phyloP scores from a whole-genome alignment of 2,329 filamentous ascomycete genomes.

The Fusarium heterosporum region DNA sequence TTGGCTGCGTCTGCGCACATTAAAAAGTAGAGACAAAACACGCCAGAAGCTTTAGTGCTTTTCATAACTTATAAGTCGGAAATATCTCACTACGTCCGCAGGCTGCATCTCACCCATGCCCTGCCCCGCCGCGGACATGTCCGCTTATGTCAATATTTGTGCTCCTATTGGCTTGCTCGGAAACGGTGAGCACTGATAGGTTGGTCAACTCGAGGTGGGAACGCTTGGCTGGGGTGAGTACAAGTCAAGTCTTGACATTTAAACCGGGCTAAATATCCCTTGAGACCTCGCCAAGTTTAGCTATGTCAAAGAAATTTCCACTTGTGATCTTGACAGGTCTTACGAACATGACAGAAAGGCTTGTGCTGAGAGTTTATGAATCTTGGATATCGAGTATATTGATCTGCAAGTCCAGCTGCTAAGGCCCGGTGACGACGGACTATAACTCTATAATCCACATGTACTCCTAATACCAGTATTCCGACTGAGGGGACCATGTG shows the following conservation, averaged over 20 bases:
- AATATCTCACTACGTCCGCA: not conserved
- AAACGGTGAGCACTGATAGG: constrained; percentile 39
- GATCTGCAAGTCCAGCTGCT: constrained; percentile 51
- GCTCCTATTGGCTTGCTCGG: constrained; percentile 37
- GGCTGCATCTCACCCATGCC: constrained; percentile 5
- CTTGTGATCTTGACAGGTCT: constrained; percentile 5
- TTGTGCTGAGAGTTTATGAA: constrained; percentile 51
- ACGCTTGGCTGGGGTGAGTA: not conserved
- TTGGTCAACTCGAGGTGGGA: not conserved
- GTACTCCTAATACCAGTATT: constrained; percentile 57
- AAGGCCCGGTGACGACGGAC: rapidly evolving
- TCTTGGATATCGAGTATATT: constrained; percentile 58
- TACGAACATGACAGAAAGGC: constrained; percentile 28
- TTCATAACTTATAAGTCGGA: constrained; percentile 23
- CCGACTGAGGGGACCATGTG: constrained; percentile 61
- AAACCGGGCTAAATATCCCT: not conserved
- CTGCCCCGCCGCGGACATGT: constrained; percentile 20
- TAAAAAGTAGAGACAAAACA: not conserved
- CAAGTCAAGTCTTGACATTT: not conserved
- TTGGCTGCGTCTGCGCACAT: constrained; percentile 23
- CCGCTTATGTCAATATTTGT: constrained; percentile 9
- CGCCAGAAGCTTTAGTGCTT: not conserved
- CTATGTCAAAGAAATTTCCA: constrained; percentile 23
- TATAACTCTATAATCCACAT: constrained; percentile 53
- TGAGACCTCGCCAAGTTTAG: constrained; percentile 46